Percentiles rank a stretch among this genome's conserved stretches.
These are phyloP conservation scores for Tephrocybe rancida DNA, from an alignment of 768 basidiomycete species.

Conservation along the genomic window DNA sequence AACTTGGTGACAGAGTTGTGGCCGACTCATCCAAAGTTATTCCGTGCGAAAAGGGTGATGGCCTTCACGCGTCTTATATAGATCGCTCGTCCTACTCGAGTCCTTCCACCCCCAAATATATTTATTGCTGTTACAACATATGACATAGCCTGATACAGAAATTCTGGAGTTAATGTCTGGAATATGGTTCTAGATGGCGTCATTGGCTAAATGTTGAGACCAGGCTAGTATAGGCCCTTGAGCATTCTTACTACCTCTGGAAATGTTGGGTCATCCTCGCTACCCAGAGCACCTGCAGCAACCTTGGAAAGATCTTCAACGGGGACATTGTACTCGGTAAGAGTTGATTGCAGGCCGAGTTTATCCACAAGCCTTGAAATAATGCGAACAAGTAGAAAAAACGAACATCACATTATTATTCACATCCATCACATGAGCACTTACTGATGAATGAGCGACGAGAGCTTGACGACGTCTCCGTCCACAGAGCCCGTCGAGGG, in stretches of 20 bases:
- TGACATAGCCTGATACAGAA: slow-evolving; percentile 1
- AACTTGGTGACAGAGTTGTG: slow-evolving; percentile 21
- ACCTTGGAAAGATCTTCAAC: slow-evolving; percentile 53
- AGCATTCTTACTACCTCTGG: slow-evolving; percentile 51
- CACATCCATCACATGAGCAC: slow-evolving; percentile 26
- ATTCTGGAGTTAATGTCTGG: slow-evolving; percentile 7
- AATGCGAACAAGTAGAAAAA: background rate
- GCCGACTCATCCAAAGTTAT: slow-evolving; percentile 19
- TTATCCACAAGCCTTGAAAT: slow-evolving; percentile 53
- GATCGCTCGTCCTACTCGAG: background rate
- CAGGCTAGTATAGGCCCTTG: slow-evolving; percentile 43
- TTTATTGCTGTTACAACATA: background rate
- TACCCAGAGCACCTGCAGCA: slow-evolving; percentile 50
- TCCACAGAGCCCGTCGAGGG: slow-evolving; percentile 66
- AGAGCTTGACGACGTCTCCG: slow-evolving; percentile 59
- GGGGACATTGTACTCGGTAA: slow-evolving; percentile 68
- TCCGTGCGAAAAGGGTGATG: slow-evolving; percentile 11
- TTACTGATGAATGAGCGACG: slow-evolving; percentile 56
- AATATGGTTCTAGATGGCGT: no score
- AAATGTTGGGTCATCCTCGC: slow-evolving; percentile 37
- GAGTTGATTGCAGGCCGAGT: slow-evolving; percentile 59
- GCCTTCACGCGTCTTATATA: slow-evolving; percentile 12
- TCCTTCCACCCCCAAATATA: background rate
- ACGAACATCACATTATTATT: background rate
- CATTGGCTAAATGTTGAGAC: no score